Conservation (phyloP, 2,329 filamentous ascomycete genomes). For the Orbilia quercus region DNA sequence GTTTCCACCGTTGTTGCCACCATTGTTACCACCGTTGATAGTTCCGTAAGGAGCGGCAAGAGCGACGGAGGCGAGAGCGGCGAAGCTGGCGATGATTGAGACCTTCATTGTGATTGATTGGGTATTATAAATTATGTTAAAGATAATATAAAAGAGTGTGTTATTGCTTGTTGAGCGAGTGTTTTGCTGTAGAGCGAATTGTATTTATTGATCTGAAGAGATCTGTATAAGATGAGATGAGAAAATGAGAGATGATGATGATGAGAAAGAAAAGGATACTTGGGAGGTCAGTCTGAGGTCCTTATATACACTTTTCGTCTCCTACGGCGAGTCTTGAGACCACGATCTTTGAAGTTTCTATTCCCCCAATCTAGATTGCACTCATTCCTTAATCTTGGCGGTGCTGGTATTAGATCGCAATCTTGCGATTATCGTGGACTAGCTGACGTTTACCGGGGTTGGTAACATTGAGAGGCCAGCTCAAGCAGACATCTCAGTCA, state of each 20-base stretch:
- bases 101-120: constrained; percentile 40
- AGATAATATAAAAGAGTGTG: constrained; percentile 26
- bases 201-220: constrained; percentile 38
- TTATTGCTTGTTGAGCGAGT: constrained; percentile 32
- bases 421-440: neutral
- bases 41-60: constrained; percentile 22
- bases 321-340: neutral
- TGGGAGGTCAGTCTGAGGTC: neutral
- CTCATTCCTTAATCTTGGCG: constrained; percentile 14
- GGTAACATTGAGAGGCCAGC: neutral
- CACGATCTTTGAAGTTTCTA: neutral
- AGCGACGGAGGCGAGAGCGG: constrained; percentile 6
- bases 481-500: too few species aligned
- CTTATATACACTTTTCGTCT: constrained; percentile 44
- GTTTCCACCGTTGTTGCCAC: too few species aligned
- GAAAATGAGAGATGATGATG: constrained; percentile 30
- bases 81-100: constrained; percentile 35
- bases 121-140: constrained; percentile 30
- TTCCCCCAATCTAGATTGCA: neutral
- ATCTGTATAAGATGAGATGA: constrained; percentile 15
- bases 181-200: too few species aligned
- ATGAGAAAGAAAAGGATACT: constrained; percentile 31
- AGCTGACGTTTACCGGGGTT: neutral
- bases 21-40: too few species aligned
- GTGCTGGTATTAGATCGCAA: constrained; percentile 1